These are phyloP conservation scores for Penicillium taxi DNA, from an alignment of 495 filamentous ascomycete genomes.

Conservation along the genomic window DNA sequence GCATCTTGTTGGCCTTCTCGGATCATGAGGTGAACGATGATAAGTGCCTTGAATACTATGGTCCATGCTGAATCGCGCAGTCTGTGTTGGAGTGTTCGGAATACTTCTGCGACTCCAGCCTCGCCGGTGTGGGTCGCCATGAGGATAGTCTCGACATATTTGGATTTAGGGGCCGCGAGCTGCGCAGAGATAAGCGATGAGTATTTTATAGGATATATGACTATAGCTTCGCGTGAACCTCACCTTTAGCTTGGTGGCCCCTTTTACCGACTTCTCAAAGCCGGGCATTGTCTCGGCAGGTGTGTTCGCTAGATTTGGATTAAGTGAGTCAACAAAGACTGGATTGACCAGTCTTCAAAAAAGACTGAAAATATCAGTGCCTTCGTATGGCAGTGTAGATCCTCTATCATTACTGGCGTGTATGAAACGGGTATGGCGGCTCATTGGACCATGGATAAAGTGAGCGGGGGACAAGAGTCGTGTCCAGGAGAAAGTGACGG, in stretches of 20 bases:
- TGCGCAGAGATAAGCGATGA: constrained; percentile 26
- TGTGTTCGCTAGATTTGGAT: neutral
- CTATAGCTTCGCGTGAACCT: no score
- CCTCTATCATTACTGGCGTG: constrained; percentile 21
- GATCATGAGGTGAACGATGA: constrained; percentile 95
- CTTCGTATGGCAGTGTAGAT: constrained; percentile 18
- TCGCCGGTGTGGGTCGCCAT: constrained; percentile 93
- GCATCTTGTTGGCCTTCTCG: constrained; percentile 87
- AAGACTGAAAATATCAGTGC: constrained; percentile 16
- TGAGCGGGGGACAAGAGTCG: constrained; percentile 4
- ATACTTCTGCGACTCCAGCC: constrained; percentile 91
- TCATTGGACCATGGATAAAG: constrained; percentile 32
- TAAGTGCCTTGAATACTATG: constrained; percentile 88
- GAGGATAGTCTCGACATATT: constrained; percentile 98
- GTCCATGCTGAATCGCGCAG: constrained; percentile 97
- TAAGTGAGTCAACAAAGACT: neutral
- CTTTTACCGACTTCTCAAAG: constrained; percentile 90
- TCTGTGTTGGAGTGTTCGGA: constrained; percentile 79
- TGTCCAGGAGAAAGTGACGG: constrained; percentile 3
- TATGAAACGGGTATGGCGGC: constrained; percentile 16
- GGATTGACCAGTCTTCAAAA: neutral
- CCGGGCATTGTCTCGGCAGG: constrained; percentile 54
- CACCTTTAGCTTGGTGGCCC: constrained; percentile 90
- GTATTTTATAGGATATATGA: no score
- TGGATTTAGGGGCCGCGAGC: constrained; percentile 95